Base-by-base conservation (phyloP, 176 grass and related monocot genomes). In the Musa schizocarpa region DNA sequence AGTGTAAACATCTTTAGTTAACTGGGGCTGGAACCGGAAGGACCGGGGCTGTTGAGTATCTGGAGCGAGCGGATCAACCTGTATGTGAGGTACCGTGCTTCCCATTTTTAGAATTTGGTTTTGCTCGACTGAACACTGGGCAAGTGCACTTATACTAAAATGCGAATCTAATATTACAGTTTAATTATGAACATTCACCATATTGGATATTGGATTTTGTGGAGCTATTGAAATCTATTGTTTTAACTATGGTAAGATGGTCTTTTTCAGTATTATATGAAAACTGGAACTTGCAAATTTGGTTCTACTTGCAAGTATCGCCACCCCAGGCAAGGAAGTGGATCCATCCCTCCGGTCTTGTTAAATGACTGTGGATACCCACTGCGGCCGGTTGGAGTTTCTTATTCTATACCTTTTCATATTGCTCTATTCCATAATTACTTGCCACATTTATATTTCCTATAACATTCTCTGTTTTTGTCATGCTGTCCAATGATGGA, bases 281-380 rank as follows among this genome's bases (percentile, higher is more conserved):
- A 94, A 82, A 98, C 89, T 75, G 88, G 95, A 72, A 89, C 75
- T 23, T 93, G 95, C 80, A 93, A 91, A 67, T 94, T 87, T 73
- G 95, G 90, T 48, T 78, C 90, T 54, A 86, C 87, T 29, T 98
- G 95, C 80, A 98, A 94, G 68, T 93, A 89, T 80, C 78, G 91
- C 83, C 95, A 98, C 69, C 95, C 95, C 16, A 93, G 83, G 65
- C 86, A 94, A 81, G 76, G 66, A 53, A 21, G 64, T 76, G 76
- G 81, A 52, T 81, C 76, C 50, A 72, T 73, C 19, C 86, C 81
- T 16, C 86, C 86, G 74, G 78, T 83, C 55, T 62, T 78, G 64
- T 81, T 98, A 69, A 98, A 91, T 73, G 76, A 77, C 59, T 73
- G 64, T 79, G 95, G 90, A 78, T 91, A 82, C 56, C 95, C 95